Base-by-base conservation (phyloP, 1,284 basidiomycete genomes). In the Moniliophthora roreri region DNA sequence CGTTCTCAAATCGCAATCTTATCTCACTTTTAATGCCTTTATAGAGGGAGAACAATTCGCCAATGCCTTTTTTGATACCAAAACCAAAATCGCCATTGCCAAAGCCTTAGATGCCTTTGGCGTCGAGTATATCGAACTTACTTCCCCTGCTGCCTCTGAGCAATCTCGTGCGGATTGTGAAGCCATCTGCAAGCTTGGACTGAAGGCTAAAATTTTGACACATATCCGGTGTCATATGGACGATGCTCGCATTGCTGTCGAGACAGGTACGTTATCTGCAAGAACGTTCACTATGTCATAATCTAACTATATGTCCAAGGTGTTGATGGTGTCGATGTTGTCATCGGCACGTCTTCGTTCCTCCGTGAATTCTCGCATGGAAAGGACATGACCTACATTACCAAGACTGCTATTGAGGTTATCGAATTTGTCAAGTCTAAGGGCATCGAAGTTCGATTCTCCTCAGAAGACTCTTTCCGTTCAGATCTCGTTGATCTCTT, bases 211-310 rank as follows among this genome's bases (percentile, higher is more conserved):
- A 83, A 95, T 99, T 71, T 85, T 99, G 61, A 99, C 97, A 23
- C 97, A 99, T 78, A 99, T 99, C 66, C 87, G 97, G 58, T 99
- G 97, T 74, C 97, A 99, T 75, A 99, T 99, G 97, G 96, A 99
- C 70, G 97, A 99, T 74, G 97, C 97, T 23, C 84, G 93, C 52
- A 95, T 99, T 66, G 97, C 97, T 51, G 95, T 99, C 54, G 97
- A 99, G 80, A 99, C 97, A 60, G 95, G 94, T 90, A 59, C 58
- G 80, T 67, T 53, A 10, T 50, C 32, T 49, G 52, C 24, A 28
- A 10, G 26, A 21, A 51, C 45, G 35, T 45, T 48, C 37, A 24
- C 32, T 9, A 51, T 26, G 54, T 50, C 55, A 23, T 32, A 37
- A 55, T 35, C 28, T 41, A 41, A 42, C 44, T 57, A 18, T 51